A percentile compares a stretch with the other conserved stretches of the same genome.
Conservation (phyloP, 1,284 basidiomycete species). For the Ceratobasidium sp. region DNA sequence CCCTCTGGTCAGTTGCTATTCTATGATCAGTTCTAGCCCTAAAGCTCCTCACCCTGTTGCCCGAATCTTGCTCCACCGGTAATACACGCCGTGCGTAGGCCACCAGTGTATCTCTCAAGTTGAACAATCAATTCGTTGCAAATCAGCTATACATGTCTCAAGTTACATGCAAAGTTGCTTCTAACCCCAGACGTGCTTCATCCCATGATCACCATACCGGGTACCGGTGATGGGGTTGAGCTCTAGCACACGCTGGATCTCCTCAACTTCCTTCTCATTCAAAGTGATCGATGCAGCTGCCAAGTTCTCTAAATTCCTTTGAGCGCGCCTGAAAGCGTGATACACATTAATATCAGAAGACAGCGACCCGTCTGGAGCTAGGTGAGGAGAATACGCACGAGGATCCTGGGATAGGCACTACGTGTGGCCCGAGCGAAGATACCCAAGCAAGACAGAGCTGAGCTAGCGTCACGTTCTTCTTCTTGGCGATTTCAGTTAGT, state of each 20-base stretch:
- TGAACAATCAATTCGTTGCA: too few relatives aligned
- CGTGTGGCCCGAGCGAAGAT: conserved; percentile 58
- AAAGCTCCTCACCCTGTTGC: too few relatives aligned
- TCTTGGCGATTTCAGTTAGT: conserved; percentile 57
- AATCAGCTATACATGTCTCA: too few relatives aligned
- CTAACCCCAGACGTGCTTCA: conserved; percentile 30
- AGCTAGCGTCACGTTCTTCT: conserved; percentile 63
- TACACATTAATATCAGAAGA: neutral
- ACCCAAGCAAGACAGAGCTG: conserved; percentile 75
- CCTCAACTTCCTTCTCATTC: conserved; percentile 29
- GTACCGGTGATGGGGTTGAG: conserved; percentile 21
- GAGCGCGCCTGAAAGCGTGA: conserved; percentile 18
- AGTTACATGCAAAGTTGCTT: too few relatives aligned
- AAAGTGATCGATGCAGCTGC: conserved; percentile 34
- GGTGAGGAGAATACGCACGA: conserved; percentile 45
- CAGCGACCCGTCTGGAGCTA: neutral
- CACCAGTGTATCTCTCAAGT: too few relatives aligned
- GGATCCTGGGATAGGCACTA: conserved; percentile 67
- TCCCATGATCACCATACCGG: conserved; percentile 19
- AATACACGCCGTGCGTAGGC: too few relatives aligned
- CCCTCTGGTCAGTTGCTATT: too few relatives aligned
- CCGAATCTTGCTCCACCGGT: too few relatives aligned
- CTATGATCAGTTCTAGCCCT: too few relatives aligned
- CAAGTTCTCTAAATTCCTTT: conserved; percentile 34
- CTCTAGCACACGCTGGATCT: conserved; percentile 30